A percentile compares a stretch with the other conserved stretches of the same genome.
Conservation (phyloP, 257 asterid genomes). For the Plantago ovata region DNA sequence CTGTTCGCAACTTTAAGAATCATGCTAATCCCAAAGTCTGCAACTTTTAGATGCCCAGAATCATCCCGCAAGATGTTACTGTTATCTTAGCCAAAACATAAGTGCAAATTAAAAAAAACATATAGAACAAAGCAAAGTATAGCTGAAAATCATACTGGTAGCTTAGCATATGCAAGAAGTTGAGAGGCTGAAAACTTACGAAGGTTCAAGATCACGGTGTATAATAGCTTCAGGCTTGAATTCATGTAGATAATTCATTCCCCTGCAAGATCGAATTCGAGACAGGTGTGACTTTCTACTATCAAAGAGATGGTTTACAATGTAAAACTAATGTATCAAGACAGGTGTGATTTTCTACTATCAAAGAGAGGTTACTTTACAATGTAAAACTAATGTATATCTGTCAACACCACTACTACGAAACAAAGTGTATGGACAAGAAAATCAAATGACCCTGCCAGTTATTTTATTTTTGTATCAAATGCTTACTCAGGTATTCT, state of each 20-base stretch:
- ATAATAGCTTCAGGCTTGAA: slow-evolving; percentile 77
- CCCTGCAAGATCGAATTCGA: slow-evolving; percentile 51
- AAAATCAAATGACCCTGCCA: background rate
- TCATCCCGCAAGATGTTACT: slow-evolving; percentile 94
- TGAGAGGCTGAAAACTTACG: slow-evolving; percentile 51
- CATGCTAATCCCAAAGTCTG: slow-evolving; percentile 95
- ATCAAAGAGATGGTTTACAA: background rate
- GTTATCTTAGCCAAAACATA: slow-evolving; percentile 30
- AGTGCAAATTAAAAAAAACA: slow-evolving; percentile 15
- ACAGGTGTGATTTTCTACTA: slow-evolving; percentile 11
- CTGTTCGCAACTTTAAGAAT: slow-evolving; percentile 69
- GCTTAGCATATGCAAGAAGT: slow-evolving; percentile 11
- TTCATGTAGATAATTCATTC: slow-evolving; percentile 91
- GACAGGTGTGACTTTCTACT: slow-evolving; percentile 12
- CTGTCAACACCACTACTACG: background rate
- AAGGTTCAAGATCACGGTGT: slow-evolving; percentile 94
- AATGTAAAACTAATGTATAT: background rate
- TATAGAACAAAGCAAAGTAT: slow-evolving; percentile 1
- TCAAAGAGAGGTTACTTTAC: background rate
- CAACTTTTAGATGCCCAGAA: slow-evolving; percentile 94
- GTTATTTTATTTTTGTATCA: background rate
- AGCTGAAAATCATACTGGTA: background rate
- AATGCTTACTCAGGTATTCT: background rate
- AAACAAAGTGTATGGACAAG: slow-evolving; percentile 9
- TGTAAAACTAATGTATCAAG: background rate